Conservation (phyloP, 1,139 yeast genomes). For the Meyerozyma carpophila region DNA sequence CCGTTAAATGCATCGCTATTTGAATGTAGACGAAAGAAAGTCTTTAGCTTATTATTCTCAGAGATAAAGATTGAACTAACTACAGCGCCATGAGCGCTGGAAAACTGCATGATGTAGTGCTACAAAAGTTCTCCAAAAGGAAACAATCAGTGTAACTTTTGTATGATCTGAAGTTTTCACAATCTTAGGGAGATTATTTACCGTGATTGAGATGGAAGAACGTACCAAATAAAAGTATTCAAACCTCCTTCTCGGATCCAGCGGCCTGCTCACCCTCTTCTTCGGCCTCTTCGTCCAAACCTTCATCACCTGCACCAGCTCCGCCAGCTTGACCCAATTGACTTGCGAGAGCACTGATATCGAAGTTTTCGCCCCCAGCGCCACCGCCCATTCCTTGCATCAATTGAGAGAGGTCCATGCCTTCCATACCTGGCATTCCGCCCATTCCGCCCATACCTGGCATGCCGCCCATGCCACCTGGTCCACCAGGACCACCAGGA, state of each 20-base stretch:
- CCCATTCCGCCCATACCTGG: conserved; percentile 31
- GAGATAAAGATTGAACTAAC: too few species aligned
- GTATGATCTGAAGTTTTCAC: too few species aligned
- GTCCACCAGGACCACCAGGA: conserved; percentile 24
- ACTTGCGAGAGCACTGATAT: conserved; percentile 14
- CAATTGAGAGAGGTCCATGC: conserved; percentile 17
- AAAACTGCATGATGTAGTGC: too few species aligned
- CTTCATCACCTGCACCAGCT: conserved; percentile 9
- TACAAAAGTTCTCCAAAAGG: too few species aligned
- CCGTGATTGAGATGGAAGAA: too few species aligned
- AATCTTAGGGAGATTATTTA: too few species aligned
- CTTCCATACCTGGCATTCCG: conserved; percentile 31
- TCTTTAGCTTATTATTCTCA: too few species aligned
- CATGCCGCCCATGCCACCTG: conserved; percentile 20
- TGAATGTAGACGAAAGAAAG: too few species aligned
- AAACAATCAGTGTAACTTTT: too few species aligned
- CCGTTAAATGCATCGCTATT: too few species aligned
- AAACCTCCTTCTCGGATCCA: not conserved
- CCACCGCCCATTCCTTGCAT: conserved; percentile 18
- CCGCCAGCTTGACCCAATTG: conserved; percentile 23
- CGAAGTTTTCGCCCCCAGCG: conserved; percentile 18
- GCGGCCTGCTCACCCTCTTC: not conserved
- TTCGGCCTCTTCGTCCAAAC: conserved; percentile 7
- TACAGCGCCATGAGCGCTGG: too few species aligned
- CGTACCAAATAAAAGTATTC: not conserved